These are phyloP conservation scores for Phytopythium helicoides DNA, from an alignment of 352 stramenopile species.

Conservation along the genomic window DNA sequence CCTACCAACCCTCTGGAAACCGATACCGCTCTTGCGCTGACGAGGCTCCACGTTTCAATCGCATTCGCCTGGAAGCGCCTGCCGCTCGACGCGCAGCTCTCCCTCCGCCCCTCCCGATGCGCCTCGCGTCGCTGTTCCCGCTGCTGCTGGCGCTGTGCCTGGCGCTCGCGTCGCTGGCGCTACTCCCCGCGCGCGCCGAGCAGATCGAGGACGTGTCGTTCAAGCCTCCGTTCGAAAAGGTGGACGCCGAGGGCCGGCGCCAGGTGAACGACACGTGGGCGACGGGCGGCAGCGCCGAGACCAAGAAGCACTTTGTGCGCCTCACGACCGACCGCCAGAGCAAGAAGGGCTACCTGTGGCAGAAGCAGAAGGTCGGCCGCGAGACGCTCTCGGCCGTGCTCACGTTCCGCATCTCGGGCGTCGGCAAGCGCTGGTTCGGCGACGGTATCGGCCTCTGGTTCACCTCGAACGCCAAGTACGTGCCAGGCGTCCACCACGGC, in stretches of 20 bases:
- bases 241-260: slow-evolving; percentile 58
- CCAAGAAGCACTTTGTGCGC: slow-evolving; percentile 86
- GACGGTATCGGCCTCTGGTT: slow-evolving; percentile 85
- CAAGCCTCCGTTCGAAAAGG: slow-evolving; percentile 66
- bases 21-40: slow-evolving; percentile 9
- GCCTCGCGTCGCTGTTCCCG: slow-evolving; percentile 22
- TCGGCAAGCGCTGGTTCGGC: slow-evolving; percentile 82
- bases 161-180: slow-evolving; percentile 2
- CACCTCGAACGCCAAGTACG: slow-evolving; percentile 57
- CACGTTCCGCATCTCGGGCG: slow-evolving; percentile 81
- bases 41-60: slow-evolving; percentile 31
- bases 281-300: slow-evolving; percentile 66
- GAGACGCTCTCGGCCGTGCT: slow-evolving; percentile 65
- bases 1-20: not conserved
- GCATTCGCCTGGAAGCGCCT: slow-evolving; percentile 9
- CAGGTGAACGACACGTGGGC: slow-evolving; percentile 77
- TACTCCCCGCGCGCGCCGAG: slow-evolving; percentile 11
- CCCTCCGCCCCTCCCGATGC: no score
- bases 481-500: slow-evolving; percentile 65
- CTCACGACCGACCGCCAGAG: slow-evolving; percentile 88
- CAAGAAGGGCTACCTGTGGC: slow-evolving; percentile 82
- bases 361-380: slow-evolving; percentile 45
- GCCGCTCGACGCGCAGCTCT: no score
- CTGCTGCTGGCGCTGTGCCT: slow-evolving; percentile 30
- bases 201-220: slow-evolving; percentile 76